These are phyloP conservation scores for Penicillium hesseltinei DNA, from an alignment of 2,329 filamentous ascomycete species.

Conservation along the genomic window DNA sequence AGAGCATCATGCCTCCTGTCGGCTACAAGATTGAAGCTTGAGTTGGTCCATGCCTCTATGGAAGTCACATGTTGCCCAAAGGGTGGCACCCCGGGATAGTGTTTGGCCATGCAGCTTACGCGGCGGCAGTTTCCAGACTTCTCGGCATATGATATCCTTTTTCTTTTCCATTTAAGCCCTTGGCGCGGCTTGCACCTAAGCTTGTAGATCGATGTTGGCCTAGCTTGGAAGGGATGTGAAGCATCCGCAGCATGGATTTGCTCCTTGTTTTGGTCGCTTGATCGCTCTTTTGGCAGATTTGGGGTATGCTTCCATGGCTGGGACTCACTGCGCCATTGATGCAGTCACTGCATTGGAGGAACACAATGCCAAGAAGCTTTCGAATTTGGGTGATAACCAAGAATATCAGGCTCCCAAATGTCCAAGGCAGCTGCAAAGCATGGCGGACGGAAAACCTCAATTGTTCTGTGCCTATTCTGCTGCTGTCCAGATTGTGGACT, in stretches of 20 bases:
- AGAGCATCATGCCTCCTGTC: conserved; percentile 30
- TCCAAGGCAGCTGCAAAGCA: conserved; percentile 6
- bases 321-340: conserved; percentile 15
- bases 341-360: not conserved
- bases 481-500: not conserved
- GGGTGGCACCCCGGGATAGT: conserved; percentile 46
- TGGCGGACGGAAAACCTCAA: not conserved
- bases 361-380: not conserved
- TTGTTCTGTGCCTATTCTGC: not conserved
- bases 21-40: conserved; percentile 41
- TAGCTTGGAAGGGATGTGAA: conserved; percentile 47
- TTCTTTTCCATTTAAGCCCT: conserved; percentile 35
- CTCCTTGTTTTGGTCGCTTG: conserved; percentile 46
- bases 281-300: conserved; percentile 39
- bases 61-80: conserved; percentile 37
- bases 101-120: conserved; percentile 40
- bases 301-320: conserved; percentile 33
- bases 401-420: conserved; percentile 1
- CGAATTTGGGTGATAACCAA: not conserved
- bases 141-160: conserved; percentile 18
- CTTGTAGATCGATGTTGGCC: conserved; percentile 43
- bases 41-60: conserved; percentile 40
- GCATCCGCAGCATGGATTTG: conserved; percentile 50
- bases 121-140: conserved; percentile 33
- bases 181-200: conserved; percentile 44